Percentiles rank a stretch among this genome's conserved stretches.
Conservation (phyloP, 2,329 filamentous ascomycete species). For the Aspergillus ochraceoroseus region DNA sequence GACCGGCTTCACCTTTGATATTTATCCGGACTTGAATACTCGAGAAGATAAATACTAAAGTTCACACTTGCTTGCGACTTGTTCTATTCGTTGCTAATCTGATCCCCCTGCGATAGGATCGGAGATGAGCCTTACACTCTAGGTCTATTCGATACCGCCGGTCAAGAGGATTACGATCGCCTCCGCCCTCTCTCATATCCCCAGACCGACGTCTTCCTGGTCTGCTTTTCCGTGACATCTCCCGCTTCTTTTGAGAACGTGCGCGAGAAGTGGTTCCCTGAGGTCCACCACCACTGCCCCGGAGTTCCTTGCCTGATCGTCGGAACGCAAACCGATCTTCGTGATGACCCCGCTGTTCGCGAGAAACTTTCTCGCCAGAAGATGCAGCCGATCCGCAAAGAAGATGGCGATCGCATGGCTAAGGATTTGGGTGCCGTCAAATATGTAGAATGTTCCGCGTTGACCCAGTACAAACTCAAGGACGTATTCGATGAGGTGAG, state of each 20-base stretch:
- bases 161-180: constrained; percentile 98
- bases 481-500: constrained; percentile 98
- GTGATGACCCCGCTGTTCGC: constrained; percentile 78
- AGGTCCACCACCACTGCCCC: constrained; percentile 97
- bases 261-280: constrained; percentile 96
- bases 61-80: background rate
- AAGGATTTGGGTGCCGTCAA: constrained; percentile 97
- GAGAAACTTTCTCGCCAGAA: constrained; percentile 95
- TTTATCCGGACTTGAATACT: no score
- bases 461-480: constrained; percentile 98
- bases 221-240: constrained; percentile 97
- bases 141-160: constrained; percentile 95
- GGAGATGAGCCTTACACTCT: constrained; percentile 97
- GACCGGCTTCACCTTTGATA: no score
- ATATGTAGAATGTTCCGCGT: constrained; percentile 96
- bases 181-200: constrained; percentile 95
- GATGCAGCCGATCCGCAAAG: constrained; percentile 86
- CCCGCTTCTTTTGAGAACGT: constrained; percentile 99
- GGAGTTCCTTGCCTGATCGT: constrained; percentile 97
- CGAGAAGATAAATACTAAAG: no score
- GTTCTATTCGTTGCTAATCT: constrained; percentile 6
- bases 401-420: constrained; percentile 93
- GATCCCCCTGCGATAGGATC: constrained; percentile 60
- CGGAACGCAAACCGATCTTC: constrained; percentile 92
- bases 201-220: constrained; percentile 96